A percentile compares a stretch with the other conserved stretches of the same genome.
Evolutionary conservation across 176 grass and related monocot genomes (phyloP).

Genomic region (Hyparrhenia diplandra): DNA sequence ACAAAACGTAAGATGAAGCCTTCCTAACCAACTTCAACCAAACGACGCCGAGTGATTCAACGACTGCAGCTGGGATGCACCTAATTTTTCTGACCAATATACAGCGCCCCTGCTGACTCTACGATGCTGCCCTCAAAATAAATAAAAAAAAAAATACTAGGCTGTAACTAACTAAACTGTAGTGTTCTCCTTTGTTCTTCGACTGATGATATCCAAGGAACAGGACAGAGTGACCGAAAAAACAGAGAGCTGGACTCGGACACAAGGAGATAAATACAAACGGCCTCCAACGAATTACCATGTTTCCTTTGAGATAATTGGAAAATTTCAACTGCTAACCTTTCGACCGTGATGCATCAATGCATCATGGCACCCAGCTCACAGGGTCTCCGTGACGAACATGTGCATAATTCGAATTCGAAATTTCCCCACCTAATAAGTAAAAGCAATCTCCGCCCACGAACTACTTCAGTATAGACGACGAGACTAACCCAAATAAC

Average conservation of each 20-base stretch:
- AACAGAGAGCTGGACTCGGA: too few relatives aligned
- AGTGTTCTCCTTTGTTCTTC: too few relatives aligned
- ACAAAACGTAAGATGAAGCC: not conserved
- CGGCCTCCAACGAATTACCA: too few relatives aligned
- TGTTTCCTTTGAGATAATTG: too few relatives aligned
- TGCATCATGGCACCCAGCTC: not conserved
- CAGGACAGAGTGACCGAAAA: too few relatives aligned
- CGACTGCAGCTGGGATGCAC: not conserved
- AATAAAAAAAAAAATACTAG: too few relatives aligned
- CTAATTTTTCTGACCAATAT: not conserved
- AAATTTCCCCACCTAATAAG: not conserved
- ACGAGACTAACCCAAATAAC: not conserved
- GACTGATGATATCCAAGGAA: too few relatives aligned
- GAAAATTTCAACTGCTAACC: too few relatives aligned
- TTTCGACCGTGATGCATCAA: not conserved
- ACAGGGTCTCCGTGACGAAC: not conserved
- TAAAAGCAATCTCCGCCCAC: not conserved
- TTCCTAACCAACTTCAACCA: not conserved
- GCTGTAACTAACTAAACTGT: not conserved
- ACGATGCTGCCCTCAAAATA: not conserved
- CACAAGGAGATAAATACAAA: too few relatives aligned
- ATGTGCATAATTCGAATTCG: constrained; percentile 15
- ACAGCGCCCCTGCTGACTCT: not conserved
- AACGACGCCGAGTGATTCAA: not conserved
- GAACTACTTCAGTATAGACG: not conserved